These are phyloP conservation scores for Ascochyta lentis DNA, from an alignment of 2,329 filamentous ascomycete species.

Conservation along the genomic window DNA sequence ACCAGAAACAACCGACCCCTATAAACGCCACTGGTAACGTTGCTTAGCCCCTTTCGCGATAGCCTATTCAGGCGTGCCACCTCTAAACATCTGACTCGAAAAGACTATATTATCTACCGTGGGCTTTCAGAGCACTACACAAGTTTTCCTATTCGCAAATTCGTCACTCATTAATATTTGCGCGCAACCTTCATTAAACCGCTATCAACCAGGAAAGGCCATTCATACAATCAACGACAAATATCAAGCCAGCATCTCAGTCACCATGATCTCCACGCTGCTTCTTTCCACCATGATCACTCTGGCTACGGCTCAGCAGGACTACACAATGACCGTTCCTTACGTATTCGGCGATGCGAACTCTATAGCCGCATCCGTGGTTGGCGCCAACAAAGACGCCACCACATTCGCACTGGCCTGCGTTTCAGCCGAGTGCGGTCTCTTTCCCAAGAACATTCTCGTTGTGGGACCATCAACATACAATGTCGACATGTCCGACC, in stretches of 20 bases:
- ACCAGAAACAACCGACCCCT: background rate
- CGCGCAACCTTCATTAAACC: background rate
- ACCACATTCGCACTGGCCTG: conserved; percentile 25
- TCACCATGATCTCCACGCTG: conserved; percentile 14
- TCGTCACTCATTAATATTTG: background rate
- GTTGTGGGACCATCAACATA: conserved; percentile 29
- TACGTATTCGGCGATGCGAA: conserved; percentile 11
- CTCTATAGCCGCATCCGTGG: conserved; percentile 19
- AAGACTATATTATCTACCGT: background rate
- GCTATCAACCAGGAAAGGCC: no score
- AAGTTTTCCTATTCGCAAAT: no score
- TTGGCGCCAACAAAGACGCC: conserved; percentile 19
- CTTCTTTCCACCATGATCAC: conserved; percentile 11
- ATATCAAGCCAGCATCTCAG: background rate
- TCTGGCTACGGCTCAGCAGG: conserved; percentile 22
- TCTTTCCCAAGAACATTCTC: conserved; percentile 28
- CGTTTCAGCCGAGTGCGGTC: conserved; percentile 19
- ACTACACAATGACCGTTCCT: conserved; percentile 19
- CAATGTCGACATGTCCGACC: conserved; percentile 27
- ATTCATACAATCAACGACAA: no score
- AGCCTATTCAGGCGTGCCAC: background rate
- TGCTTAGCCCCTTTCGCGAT: background rate
- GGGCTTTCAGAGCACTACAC: no score
- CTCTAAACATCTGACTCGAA: background rate
- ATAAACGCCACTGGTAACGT: background rate